Percentiles rank a stretch among this genome's conserved stretches.
Evolutionary conservation across 2,329 filamentous ascomycete species (phyloP).

Genomic region (Diaporthe nobilis): DNA sequence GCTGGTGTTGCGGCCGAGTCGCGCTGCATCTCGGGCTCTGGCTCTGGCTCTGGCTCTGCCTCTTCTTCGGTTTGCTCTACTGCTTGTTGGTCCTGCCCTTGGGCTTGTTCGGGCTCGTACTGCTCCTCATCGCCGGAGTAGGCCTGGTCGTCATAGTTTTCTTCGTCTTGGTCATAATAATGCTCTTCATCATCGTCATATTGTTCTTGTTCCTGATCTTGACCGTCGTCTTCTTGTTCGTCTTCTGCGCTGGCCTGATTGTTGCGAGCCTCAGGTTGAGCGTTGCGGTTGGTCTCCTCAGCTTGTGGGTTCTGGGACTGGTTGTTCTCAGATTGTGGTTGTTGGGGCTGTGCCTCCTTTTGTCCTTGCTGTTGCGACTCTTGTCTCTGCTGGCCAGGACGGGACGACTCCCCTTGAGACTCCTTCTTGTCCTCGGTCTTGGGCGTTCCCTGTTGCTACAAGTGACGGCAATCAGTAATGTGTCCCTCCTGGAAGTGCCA

Average conservation of each 20-base stretch:
- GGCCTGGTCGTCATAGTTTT: constrained; percentile 39
- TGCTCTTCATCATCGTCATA: constrained; percentile 41
- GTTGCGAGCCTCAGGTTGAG: constrained; percentile 22
- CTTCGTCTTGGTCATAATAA: constrained; percentile 38
- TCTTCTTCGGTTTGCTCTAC: constrained; percentile 48
- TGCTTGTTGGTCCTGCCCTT: constrained; percentile 44
- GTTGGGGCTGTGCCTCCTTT: background rate
- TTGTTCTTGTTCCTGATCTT: constrained; percentile 36
- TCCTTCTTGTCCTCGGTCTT: constrained; percentile 38
- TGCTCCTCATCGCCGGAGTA: constrained; percentile 40
- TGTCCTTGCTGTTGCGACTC: constrained; percentile 32
- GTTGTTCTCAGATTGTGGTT: constrained; percentile 8
- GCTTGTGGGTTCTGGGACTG: constrained; percentile 28
- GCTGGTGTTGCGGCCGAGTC: constrained; percentile 60
- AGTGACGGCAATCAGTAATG: constrained; percentile 24
- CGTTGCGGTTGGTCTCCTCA: constrained; percentile 23
- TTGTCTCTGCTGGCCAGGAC: constrained; percentile 35
- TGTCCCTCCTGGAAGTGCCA: background rate
- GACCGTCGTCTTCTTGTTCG: constrained; percentile 37
- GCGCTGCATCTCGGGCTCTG: constrained; percentile 72
- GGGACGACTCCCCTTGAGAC: constrained; percentile 18
- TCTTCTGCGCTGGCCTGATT: constrained; percentile 37
- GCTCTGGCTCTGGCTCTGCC: constrained; percentile 61
- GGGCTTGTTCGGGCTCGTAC: constrained; percentile 42
- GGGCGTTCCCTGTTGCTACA: constrained; percentile 39